phyloP scores from a whole-genome alignment of 2,329 filamentous ascomycete species.

The Phialocephala subalpina region DNA sequence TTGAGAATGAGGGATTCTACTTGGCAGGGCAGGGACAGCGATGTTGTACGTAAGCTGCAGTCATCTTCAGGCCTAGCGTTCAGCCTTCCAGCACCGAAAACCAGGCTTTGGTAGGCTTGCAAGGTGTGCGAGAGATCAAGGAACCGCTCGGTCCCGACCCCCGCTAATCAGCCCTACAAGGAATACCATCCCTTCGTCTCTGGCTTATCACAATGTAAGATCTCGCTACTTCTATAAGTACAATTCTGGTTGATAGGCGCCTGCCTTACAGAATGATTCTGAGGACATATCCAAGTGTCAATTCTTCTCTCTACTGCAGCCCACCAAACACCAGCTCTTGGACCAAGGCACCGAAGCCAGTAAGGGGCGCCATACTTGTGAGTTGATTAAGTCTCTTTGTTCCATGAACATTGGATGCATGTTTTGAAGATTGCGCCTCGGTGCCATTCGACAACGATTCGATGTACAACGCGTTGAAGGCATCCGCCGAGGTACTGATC shows the following conservation, averaged over 20 bases:
- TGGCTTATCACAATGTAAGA: background rate
- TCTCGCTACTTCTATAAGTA: too few relatives aligned
- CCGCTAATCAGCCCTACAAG: background rate
- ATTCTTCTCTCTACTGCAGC: too few relatives aligned
- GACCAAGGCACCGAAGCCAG: background rate
- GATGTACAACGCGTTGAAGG: constrained; percentile 41
- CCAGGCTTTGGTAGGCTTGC: background rate
- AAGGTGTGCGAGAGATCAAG: background rate
- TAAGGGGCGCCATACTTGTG: background rate
- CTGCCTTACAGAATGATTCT: background rate
- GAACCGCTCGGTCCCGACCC: background rate
- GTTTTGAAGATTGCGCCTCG: background rate
- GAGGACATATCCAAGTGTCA: background rate
- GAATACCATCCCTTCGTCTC: background rate
- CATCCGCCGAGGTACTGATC: constrained; percentile 43
- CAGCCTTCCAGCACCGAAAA: background rate
- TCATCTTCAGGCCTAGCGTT: background rate
- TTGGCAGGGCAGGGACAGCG: background rate
- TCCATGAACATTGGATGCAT: background rate
- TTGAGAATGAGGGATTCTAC: background rate
- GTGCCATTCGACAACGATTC: constrained; percentile 28
- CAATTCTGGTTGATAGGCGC: background rate
- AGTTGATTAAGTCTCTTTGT: background rate
- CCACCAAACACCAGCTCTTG: too few relatives aligned
- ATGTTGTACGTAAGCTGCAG: background rate